Conservation (phyloP, 2,329 filamentous ascomycete genomes). For the Shiraia bambusicola region DNA sequence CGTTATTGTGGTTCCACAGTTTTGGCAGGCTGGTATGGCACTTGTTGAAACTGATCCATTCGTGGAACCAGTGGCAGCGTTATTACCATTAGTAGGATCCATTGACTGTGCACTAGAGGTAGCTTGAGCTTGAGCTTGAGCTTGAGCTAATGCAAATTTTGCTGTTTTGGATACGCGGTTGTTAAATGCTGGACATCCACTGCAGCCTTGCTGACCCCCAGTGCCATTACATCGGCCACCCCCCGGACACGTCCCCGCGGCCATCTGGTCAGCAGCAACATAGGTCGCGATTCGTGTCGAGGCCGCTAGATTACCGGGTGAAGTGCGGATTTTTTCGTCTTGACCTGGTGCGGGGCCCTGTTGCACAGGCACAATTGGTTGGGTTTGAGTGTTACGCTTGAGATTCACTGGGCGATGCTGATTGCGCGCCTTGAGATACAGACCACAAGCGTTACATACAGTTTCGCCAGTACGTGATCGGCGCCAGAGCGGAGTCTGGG, state of each 20-base stretch:
- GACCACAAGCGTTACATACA: constrained; percentile 95
- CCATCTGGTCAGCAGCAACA: constrained; percentile 72
- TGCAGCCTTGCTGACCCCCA: constrained; percentile 90
- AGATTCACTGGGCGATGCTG: constrained; percentile 86
- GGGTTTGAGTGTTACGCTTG: constrained; percentile 66
- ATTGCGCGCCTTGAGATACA: constrained; percentile 93
- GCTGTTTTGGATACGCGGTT: constrained; percentile 90
- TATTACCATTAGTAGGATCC: constrained; percentile 17
- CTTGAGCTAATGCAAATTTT: constrained; percentile 61
- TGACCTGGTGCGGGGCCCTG: constrained; percentile 47
- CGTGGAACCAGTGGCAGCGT: constrained; percentile 15
- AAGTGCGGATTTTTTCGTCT: constrained; percentile 42
- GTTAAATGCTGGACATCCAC: constrained; percentile 95
- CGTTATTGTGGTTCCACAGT: constrained; percentile 94
- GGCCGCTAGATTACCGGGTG: constrained; percentile 42
- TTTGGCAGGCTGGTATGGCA: constrained; percentile 89
- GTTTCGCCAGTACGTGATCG: constrained; percentile 89
- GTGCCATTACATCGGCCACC: constrained; percentile 95
- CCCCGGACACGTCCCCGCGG: constrained; percentile 88
- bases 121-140: constrained; percentile 42
- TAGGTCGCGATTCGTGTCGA: constrained; percentile 63
- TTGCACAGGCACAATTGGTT: constrained; percentile 27
- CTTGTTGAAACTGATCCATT: constrained; percentile 37
- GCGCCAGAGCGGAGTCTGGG: constrained; percentile 90
- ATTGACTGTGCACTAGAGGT: constrained; percentile 12